phyloP scores from a whole-genome alignment of 2,329 filamentous ascomycete species.

The Periconia sp. region DNA sequence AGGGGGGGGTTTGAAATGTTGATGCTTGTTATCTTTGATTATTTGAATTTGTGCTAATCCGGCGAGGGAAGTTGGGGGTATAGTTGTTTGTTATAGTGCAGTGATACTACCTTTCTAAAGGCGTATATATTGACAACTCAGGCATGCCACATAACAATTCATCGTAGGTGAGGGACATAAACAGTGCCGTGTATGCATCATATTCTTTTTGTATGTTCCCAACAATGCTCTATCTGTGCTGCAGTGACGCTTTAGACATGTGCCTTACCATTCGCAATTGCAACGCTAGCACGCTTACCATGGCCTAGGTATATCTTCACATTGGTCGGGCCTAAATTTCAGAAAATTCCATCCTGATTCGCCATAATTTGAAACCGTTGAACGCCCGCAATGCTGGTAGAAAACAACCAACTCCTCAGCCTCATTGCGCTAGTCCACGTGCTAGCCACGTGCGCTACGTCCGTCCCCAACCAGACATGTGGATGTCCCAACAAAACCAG shows the following conservation, averaged over 20 bases:
- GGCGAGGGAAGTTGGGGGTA: not conserved
- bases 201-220: too few relatives aligned
- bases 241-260: not conserved
- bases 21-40: not conserved
- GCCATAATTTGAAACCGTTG: too few relatives aligned
- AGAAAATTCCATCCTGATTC: too few relatives aligned
- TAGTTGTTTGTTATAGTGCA: too few relatives aligned
- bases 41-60: not conserved
- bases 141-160: too few relatives aligned
- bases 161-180: too few relatives aligned
- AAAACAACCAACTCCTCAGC: not conserved
- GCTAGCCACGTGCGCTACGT: not conserved
- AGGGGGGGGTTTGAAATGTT: not conserved
- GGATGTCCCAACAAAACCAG: conserved; percentile 2
- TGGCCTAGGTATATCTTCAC: too few relatives aligned
- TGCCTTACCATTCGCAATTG: not conserved
- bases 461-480: not conserved
- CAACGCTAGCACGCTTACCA: not conserved
- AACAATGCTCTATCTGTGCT: too few relatives aligned
- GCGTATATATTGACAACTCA: too few relatives aligned
- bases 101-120: too few relatives aligned
- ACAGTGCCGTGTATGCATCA: too few relatives aligned
- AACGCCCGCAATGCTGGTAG: not conserved
- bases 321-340: too few relatives aligned
- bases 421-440: not conserved